Evolutionary conservation across 495 filamentous ascomycete species (phyloP), one percentile per base, ranked within the genome.

Genomic region (Friedmanniomyces simplex): DNA sequence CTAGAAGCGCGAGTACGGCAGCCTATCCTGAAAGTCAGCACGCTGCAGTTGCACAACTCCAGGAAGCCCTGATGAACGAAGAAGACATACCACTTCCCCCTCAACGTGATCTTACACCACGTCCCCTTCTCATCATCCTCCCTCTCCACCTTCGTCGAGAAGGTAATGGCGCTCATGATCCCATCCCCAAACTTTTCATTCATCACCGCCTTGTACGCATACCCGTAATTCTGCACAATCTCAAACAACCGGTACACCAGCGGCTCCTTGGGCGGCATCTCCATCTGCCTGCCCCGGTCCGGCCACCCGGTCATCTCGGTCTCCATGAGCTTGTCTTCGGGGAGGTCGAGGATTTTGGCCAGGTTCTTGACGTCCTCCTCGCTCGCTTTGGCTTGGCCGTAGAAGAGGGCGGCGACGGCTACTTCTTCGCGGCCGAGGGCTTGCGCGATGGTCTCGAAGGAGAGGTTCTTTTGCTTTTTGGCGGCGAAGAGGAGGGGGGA

Each of bases 151-250:
- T 89, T 91, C 0, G 90, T 94, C 36, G 82, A 84, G 67, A 98
- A 98, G 7, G 84, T 81, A 68, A 98, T 96, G 0, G 91, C 93
- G 67, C 89, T 95, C 93, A 98, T 96, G 66, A 98, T 98, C 0
- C 93, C 93, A 72, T 98, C 93, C 0, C 93, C 93, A 73, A 98
- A 96, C 76, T 96, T 98, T 80, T 98, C 93, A 67, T 98, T 98
- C 70, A 98, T 69, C 11, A 98, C 77, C 6, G 89, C 91, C 79
- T 97, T 96, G 72, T 93, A 96, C 21, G 93, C 88, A 70, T 94
- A 93, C 6, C 93, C 93, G 67, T 97, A 98, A 68, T 95, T 98
- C 79, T 96, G 91, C 66, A 98, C 86, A 69, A 97, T 88, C 77
- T 98, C 93, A 71, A 88, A 98, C 55, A 98, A 69, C 0, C 93